Base-by-base conservation (phyloP, 2,329 filamentous ascomycete genomes). In the Paraconiothyrium brasiliense region DNA sequence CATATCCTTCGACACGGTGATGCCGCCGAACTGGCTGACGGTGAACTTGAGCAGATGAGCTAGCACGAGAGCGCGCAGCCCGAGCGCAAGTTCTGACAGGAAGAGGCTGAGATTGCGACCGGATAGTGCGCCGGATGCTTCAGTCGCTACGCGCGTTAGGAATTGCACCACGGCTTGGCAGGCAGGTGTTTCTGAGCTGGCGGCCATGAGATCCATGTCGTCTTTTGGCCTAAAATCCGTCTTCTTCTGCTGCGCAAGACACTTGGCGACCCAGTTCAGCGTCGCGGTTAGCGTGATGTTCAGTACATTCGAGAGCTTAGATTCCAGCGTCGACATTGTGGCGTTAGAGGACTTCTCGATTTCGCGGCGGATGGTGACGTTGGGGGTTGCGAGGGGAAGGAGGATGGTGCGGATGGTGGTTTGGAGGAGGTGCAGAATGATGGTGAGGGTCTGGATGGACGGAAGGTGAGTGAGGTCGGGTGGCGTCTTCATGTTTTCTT, bases 1-100 rank as follows among this genome's bases (percentile, higher is more conserved):
- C 77, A 98, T 94, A 76, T 99, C 95, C 81, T 98, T 97, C 39
- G 91, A 94, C 30, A 98, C 92, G 87, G 97, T 95, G 50, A 99
- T 87, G 2, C 93, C 95, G 63, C 95, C 95, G 0, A 94, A 94
- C 44, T 94, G 92, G 69, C 93, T 97, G 67, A 99, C 93, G 63
- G 90, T 89, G 81, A 97, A 99, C 73, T 92, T 93, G 74, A 97
- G 95, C 81, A 98, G 92, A 80, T 99, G 95, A 64, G 95, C 92
- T 65, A 99, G 89, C 4, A 99, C 86, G 10, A 96, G 86, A 54
- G 86, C 82, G 67, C 94, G 89, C 39, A 97, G 84, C 10, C 90
- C 90, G 14, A 94, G 82, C 1, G 92, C 94, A 24, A 98, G 87
- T 80, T 98, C 94, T 62, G 90, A 90, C 57, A 91, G 89, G 75